These are phyloP conservation scores for Teunomyces funiuensis DNA, from an alignment of 805 yeast species.

Conservation along the genomic window DNA sequence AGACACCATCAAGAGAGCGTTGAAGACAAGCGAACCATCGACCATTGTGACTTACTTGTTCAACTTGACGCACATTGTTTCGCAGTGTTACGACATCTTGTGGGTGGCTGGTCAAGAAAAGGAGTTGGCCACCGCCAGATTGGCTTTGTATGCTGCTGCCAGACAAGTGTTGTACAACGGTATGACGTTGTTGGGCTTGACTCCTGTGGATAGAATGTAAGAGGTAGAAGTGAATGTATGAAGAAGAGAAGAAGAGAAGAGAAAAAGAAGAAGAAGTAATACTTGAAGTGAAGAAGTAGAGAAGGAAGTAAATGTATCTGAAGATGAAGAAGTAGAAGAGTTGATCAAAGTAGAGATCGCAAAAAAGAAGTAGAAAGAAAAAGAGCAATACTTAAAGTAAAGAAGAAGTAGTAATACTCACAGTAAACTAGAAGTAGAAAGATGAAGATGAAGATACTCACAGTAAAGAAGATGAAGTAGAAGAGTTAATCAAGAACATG, in stretches of 20 bases:
- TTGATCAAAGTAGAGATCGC: no score
- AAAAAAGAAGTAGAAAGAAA: no score
- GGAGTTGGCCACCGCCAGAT: slow-evolving; percentile 83
- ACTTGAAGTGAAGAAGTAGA: background rate
- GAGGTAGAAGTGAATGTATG: no score
- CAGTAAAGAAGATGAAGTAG: no score
- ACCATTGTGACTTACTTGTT: slow-evolving; percentile 92
- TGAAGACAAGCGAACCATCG: slow-evolving; percentile 85
- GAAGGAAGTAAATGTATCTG: background rate
- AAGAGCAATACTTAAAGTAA: no score
- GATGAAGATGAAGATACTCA: no score
- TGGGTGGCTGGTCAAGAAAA: slow-evolving; percentile 96
- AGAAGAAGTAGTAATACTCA: no score
- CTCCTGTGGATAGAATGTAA: slow-evolving; percentile 99
- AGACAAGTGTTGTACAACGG: slow-evolving; percentile 89
- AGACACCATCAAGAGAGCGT: slow-evolving; percentile 79
- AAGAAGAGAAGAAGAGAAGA: background rate
- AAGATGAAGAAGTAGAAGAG: no score
- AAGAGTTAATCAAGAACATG: no score
- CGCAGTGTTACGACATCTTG: slow-evolving; percentile 91
- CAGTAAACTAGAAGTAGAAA: no score
- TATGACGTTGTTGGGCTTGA: slow-evolving; percentile 83
- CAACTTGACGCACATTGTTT: slow-evolving; percentile 88
- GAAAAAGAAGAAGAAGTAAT: no score
- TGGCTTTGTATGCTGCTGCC: slow-evolving; percentile 88